Percentiles rank a stretch among this genome's conserved stretches.
Conservation (phyloP, 345 rosid genomes). For the Garcia nutans region DNA sequence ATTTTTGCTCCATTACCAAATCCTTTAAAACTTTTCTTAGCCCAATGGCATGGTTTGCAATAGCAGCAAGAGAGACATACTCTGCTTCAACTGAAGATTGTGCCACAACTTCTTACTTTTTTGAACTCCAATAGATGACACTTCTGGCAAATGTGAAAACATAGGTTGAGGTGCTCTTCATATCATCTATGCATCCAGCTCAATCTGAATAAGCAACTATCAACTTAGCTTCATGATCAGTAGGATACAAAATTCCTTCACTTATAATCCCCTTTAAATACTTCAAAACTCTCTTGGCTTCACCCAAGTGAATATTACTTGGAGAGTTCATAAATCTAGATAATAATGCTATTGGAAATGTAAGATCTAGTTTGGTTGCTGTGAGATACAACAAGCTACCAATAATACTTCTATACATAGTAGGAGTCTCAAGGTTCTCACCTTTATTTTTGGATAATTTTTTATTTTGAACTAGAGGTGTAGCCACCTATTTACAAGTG, state of each 20-base stretch:
- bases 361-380: not conserved
- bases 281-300: not conserved
- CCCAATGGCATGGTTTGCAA: no score
- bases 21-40: no score
- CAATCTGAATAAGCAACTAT: not conserved
- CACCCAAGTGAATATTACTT: not conserved
- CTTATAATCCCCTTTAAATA: not conserved
- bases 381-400: not conserved
- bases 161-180: not conserved
- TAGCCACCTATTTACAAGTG: not conserved
- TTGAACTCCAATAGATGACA: not conserved
- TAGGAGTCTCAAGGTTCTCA: not conserved
- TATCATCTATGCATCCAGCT: not conserved
- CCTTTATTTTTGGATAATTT: not conserved
- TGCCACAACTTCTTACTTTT: not conserved
- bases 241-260: not conserved
- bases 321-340: conserved; percentile 2
- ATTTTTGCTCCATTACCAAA: fast-evolving
- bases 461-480: not conserved
- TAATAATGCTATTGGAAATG: not conserved
- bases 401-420: not conserved
- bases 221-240: not conserved
- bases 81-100: not conserved
- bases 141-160: not conserved
- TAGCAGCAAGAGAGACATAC: no score